Conservation (phyloP, 768 basidiomycete genomes). For the Sarcomyxa edulis region DNA sequence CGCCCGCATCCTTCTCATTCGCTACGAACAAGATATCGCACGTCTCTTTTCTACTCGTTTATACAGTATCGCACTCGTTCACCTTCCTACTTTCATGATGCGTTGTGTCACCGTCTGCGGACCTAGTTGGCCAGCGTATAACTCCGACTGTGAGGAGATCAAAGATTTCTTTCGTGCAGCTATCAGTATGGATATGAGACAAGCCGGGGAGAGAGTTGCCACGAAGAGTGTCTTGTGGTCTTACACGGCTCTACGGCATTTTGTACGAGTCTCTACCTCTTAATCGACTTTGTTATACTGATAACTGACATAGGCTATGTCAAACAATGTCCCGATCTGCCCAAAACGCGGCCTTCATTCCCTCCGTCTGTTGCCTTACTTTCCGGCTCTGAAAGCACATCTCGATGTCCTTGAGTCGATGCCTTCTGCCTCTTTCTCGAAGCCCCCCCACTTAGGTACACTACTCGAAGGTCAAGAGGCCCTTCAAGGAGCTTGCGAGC, state of each 20-base stretch:
- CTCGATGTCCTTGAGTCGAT: conserved; percentile 56
- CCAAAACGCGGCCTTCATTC: conserved; percentile 63
- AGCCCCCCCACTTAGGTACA: conserved; percentile 61
- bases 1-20: conserved; percentile 58
- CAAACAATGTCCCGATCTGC: conserved; percentile 66
- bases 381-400: conserved; percentile 53
- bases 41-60: conserved; percentile 70
- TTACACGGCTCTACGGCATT: conserved; percentile 71
- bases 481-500: conserved; percentile 61
- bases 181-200: conserved; percentile 72
- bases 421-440: conserved; percentile 52
- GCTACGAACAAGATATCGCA: conserved; percentile 72
- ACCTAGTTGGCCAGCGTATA: conserved; percentile 64
- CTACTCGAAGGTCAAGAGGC: conserved; percentile 53
- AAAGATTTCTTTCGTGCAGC: conserved; percentile 70
- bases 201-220: conserved; percentile 73
- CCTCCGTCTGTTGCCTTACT: conserved; percentile 56
- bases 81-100: conserved; percentile 66
- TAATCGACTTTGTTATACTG: conserved; percentile 7
- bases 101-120: conserved; percentile 57
- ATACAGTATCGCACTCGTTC: conserved; percentile 56
- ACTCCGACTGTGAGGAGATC: conserved; percentile 63
- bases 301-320: conserved; percentile 51
- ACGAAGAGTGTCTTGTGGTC: conserved; percentile 80
- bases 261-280: conserved; percentile 39